Conservation (phyloP, 768 basidiomycete genomes). For the Suillus alpinus region DNA sequence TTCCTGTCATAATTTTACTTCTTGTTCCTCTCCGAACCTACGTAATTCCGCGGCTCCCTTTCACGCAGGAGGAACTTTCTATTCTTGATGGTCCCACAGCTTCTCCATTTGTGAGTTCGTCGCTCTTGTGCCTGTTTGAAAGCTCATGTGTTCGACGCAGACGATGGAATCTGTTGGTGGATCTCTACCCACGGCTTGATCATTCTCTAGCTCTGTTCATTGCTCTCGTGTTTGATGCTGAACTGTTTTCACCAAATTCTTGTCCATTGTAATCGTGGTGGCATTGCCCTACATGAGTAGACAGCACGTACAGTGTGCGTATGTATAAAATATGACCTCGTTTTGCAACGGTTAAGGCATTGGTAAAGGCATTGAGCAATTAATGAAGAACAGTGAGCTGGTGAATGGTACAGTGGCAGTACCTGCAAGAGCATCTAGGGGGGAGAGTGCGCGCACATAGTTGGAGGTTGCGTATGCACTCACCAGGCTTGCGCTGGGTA, state of each 20-base stretch:
- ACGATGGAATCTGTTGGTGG: slow-evolving; percentile 46
- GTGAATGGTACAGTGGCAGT: neutral
- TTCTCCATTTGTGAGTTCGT: slow-evolving; percentile 69
- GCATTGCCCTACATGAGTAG: neutral
- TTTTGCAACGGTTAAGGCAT: neutral
- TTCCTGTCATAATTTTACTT: slow-evolving; percentile 84
- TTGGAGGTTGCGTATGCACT: too few species aligned
- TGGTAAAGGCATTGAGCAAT: neutral
- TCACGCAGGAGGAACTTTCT: slow-evolving; percentile 72
- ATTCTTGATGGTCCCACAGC: slow-evolving; percentile 91
- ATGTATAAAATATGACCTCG: neutral
- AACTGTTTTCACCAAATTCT: neutral
- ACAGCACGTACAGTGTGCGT: neutral
- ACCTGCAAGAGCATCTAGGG: neutral
- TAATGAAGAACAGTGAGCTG: neutral
- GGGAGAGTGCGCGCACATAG: neutral
- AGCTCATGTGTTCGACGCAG: slow-evolving; percentile 17
- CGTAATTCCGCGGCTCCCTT: slow-evolving; percentile 72
- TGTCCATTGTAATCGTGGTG: neutral
- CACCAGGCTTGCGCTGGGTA: too few species aligned
- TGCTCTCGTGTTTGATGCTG: neutral
- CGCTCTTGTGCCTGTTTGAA: neutral
- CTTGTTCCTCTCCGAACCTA: slow-evolving; percentile 74
- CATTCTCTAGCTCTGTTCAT: neutral
- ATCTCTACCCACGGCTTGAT: slow-evolving; percentile 6